A percentile compares a stretch with the other conserved stretches of the same genome.
These are phyloP conservation scores for Hirschfeldia incana DNA, from an alignment of 345 rosid species.

Conservation along the genomic window DNA sequence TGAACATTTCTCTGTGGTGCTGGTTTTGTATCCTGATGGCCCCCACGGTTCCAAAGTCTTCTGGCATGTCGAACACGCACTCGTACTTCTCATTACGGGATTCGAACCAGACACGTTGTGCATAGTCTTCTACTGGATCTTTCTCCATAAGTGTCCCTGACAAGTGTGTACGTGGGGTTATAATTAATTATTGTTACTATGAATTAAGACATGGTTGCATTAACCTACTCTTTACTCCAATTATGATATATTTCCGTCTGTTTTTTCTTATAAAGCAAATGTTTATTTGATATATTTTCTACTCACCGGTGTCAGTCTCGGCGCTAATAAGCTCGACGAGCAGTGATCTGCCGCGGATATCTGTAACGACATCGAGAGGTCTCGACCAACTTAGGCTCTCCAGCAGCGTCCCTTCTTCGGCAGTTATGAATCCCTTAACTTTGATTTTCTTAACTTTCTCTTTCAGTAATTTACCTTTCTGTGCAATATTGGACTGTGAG, in stretches of 20 bases:
- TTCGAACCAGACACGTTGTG: slow-evolving; percentile 38
- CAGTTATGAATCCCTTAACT: slow-evolving; percentile 34
- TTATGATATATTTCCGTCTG: no score
- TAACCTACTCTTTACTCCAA: no score
- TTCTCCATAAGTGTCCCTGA: slow-evolving; percentile 53
- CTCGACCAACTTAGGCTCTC: slow-evolving; percentile 20
- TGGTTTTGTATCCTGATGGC: slow-evolving; percentile 71
- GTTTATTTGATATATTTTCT: neutral
- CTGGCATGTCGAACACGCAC: slow-evolving; percentile 52
- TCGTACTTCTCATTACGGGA: slow-evolving; percentile 49
- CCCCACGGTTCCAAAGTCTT: slow-evolving; percentile 63
- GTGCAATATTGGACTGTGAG: slow-evolving; percentile 20
- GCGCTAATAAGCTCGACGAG: slow-evolving; percentile 36
- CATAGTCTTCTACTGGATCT: slow-evolving; percentile 50
- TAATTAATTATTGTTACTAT: neutral
- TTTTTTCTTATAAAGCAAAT: no score
- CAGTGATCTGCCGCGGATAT: slow-evolving; percentile 33
- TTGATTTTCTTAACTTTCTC: slow-evolving; percentile 11
- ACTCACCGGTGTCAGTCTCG: slow-evolving; percentile 23
- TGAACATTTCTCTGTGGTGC: slow-evolving; percentile 65
- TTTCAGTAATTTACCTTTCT: slow-evolving; percentile 5
- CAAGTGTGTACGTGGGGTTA: neutral
- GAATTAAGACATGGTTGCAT: neutral
- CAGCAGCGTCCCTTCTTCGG: slow-evolving; percentile 24
- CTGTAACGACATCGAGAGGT: slow-evolving; percentile 29